A percentile compares a stretch with the other conserved stretches of the same genome.
Conservation (phyloP, 805 yeast species). For the Cyberlindnera maritima region DNA sequence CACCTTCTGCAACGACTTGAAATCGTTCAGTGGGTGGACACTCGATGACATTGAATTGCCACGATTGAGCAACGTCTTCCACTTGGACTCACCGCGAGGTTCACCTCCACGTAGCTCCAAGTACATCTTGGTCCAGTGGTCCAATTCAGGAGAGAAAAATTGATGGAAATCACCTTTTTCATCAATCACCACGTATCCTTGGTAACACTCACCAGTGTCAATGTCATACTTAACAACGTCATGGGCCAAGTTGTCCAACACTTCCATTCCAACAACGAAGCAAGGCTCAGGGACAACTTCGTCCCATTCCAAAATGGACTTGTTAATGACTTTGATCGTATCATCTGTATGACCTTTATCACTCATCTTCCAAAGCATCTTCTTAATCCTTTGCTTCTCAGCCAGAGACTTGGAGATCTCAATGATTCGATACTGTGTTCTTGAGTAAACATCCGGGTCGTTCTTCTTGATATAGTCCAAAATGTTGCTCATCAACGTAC, state of each 20-base stretch:
- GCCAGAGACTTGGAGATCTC: constrained; percentile 24
- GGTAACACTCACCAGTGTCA: constrained; percentile 61
- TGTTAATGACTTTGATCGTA: constrained; percentile 64
- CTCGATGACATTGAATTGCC: constrained; percentile 19
- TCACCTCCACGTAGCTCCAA: constrained; percentile 39
- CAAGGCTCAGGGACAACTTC: constrained; percentile 59
- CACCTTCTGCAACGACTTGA: constrained; percentile 36
- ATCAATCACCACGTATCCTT: constrained; percentile 75
- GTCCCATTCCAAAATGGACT: constrained; percentile 76
- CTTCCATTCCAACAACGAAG: constrained; percentile 76
- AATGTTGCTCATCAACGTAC: constrained; percentile 77
- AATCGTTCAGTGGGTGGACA: constrained; percentile 60
- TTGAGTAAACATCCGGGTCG: constrained; percentile 71
- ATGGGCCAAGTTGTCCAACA: constrained; percentile 81
- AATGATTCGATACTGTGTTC: constrained; percentile 49
- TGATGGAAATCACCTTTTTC: constrained; percentile 73
- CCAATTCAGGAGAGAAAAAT: constrained; percentile 61
- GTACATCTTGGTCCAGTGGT: constrained; percentile 52
- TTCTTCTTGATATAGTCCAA: constrained; percentile 57
- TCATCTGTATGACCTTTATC: constrained; percentile 43
- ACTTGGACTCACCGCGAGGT: constrained; percentile 1
- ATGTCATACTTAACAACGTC: constrained; percentile 77
- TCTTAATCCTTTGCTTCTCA: constrained; percentile 27
- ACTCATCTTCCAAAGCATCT: constrained; percentile 12
- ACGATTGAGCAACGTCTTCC: constrained; percentile 3